These are phyloP conservation scores for Astragalus glycyphyllos DNA, from an alignment of 306 rosid species.

Conservation along the genomic window DNA sequence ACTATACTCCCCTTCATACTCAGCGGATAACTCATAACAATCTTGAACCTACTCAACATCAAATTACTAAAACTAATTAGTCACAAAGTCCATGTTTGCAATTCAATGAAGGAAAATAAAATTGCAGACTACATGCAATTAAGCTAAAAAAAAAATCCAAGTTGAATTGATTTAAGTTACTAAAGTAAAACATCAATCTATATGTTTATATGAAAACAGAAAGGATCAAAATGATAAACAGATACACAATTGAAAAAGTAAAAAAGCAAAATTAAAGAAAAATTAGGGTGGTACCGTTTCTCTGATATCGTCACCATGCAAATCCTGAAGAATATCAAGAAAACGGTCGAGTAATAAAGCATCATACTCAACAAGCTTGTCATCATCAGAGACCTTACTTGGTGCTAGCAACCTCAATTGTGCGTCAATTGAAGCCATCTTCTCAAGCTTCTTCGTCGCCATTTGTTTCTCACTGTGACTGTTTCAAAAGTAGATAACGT, in stretches of 20 bases:
- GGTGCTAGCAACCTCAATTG: slow-evolving; percentile 91
- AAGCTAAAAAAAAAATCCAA: background rate
- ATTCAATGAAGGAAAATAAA: background rate
- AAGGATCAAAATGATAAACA: slow-evolving; percentile 31
- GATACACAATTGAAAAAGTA: background rate
- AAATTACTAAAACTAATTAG: slow-evolving; percentile 40
- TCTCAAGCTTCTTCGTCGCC: slow-evolving; percentile 72
- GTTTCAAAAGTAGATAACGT: background rate
- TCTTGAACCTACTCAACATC: slow-evolving; percentile 83
- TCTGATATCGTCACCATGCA: slow-evolving; percentile 88
- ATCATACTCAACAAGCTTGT: slow-evolving; percentile 96
- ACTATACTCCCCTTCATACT: slow-evolving; percentile 79
- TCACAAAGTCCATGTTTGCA: background rate
- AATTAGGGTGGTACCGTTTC: slow-evolving; percentile 65
- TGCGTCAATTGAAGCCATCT: slow-evolving; percentile 96
- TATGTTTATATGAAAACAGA: background rate
- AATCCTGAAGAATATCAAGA: slow-evolving; percentile 96
- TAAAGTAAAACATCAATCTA: background rate
- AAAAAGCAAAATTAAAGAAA: too few relatives aligned
- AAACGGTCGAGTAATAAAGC: slow-evolving; percentile 90
- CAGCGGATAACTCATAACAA: slow-evolving; percentile 93
- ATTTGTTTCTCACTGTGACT: slow-evolving; percentile 32
- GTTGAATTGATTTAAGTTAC: background rate
- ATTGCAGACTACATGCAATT: background rate
- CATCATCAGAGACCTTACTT: slow-evolving; percentile 92